Evolutionary conservation across 208 protist species (phyloP), one percentile per base, ranked within the genome.

Genomic region (Histomonas meleagridis): DNA sequence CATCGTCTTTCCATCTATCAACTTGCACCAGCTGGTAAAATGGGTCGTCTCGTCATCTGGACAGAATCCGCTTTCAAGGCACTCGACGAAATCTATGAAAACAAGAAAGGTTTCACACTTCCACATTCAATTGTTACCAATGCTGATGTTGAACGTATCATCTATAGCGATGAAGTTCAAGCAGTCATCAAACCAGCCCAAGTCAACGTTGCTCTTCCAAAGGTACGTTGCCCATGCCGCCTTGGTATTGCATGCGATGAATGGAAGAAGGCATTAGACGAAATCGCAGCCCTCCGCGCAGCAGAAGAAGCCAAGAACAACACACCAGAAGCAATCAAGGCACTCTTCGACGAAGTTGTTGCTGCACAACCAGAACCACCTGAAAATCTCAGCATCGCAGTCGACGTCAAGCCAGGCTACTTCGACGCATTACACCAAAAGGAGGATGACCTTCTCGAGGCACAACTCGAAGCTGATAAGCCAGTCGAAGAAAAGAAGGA

Each of bases 11-110:
- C 98, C 96, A 95, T 99, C 51, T 96, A 99, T 55, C 95, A 99
- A 94, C 96, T 99, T 35, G 98, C 98, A 57, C 98, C 98, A 91
- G 98, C 98, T 96, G 98, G 97, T 91, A 97, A 99, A 95, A 90
- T 99, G 16, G 98, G 98, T 94, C 96, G 98, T 94, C 98, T 99
- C 93, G 93, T 98, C 95, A 97, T 99, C 95, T 99, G 98, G 98
- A 98, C 98, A 92, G 94, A 98, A 94, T 93, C 92, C 93, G 98
- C 98, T 51, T 99, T 99, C 94, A 95, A 97, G 92, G 95, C 96
- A 94, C 96, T 99, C 40, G 96, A 99, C 94, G 69, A 70, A n/a
- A 93, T 99, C 94, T 99, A 97, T 93, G 98, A 97, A 92, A 97
- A 97, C 51, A 98, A 98, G 96, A 94, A 92, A 7, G 90, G 81